These are phyloP conservation scores for Pseudomonodictys pantanalensis DNA, from an alignment of 495 filamentous ascomycete species.

Conservation along the genomic window DNA sequence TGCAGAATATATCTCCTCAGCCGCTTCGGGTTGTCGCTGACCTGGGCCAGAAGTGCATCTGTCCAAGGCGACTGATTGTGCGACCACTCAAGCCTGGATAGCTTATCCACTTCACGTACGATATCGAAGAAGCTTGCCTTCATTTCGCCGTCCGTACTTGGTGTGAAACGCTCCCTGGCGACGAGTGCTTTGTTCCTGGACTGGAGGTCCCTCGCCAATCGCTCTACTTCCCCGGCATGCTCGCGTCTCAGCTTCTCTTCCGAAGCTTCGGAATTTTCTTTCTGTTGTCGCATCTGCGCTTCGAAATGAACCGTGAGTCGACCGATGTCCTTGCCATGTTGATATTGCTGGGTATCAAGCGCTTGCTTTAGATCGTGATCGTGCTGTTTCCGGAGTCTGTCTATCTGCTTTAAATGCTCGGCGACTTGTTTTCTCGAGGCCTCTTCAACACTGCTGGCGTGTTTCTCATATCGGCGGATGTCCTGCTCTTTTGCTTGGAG, in stretches of 20 bases:
- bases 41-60: neutral
- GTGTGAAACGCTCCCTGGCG: constrained; percentile 1
- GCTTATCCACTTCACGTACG: constrained; percentile 7
- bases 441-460: too few relatives aligned
- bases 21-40: neutral
- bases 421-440: too few relatives aligned
- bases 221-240: neutral
- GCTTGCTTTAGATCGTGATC: too few relatives aligned
- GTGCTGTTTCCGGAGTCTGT: too few relatives aligned
- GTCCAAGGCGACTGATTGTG: constrained; percentile 10
- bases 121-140: neutral
- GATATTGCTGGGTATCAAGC: neutral
- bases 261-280: neutral
- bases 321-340: neutral
- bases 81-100: constrained; percentile 8
- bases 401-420: too few relatives aligned
- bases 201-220: neutral
- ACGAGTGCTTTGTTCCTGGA: constrained; percentile 5
- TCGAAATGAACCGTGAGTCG: neutral
- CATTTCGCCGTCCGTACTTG: constrained; percentile 9
- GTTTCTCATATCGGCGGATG: too few relatives aligned
- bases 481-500: neutral
- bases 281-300: neutral
- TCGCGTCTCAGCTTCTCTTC: neutral
- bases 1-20: constrained; percentile 22